Conservation (phyloP, 1,284 basidiomycete genomes). For the Trichosporon sp. region DNA sequence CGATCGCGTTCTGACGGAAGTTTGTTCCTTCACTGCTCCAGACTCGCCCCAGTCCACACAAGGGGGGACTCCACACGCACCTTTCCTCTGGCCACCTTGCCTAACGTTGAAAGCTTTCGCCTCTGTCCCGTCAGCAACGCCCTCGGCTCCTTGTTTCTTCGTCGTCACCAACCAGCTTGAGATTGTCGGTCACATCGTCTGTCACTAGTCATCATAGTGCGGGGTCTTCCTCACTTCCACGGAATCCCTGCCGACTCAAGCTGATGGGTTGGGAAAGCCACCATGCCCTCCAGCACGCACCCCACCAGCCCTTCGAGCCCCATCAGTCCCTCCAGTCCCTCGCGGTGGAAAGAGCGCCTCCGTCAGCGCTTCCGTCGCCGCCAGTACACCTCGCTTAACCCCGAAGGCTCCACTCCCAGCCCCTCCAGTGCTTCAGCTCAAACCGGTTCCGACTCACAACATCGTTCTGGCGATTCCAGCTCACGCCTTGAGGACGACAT, state of each 20-base stretch:
- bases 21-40: too few relatives aligned
- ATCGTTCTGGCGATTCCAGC: neutral
- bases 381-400: neutral
- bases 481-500: neutral
- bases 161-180: too few relatives aligned
- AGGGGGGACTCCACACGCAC: too few relatives aligned
- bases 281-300: neutral
- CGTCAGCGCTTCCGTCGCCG: neutral
- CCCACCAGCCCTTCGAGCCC: neutral
- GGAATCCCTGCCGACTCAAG: too few relatives aligned
- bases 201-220: too few relatives aligned
- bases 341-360: neutral
- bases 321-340: neutral
- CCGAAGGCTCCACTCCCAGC: neutral
- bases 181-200: too few relatives aligned
- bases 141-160: too few relatives aligned
- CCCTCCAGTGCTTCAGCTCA: neutral
- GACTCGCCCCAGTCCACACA: too few relatives aligned
- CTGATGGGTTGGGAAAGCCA: neutral
- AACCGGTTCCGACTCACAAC: neutral
- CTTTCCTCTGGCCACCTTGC: too few relatives aligned
- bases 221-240: neutral
- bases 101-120: too few relatives aligned
- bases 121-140: too few relatives aligned
- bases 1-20: too few relatives aligned